These are phyloP conservation scores for Epichloe typhina DNA, from an alignment of 2,329 filamentous ascomycete species.

Conservation along the genomic window DNA sequence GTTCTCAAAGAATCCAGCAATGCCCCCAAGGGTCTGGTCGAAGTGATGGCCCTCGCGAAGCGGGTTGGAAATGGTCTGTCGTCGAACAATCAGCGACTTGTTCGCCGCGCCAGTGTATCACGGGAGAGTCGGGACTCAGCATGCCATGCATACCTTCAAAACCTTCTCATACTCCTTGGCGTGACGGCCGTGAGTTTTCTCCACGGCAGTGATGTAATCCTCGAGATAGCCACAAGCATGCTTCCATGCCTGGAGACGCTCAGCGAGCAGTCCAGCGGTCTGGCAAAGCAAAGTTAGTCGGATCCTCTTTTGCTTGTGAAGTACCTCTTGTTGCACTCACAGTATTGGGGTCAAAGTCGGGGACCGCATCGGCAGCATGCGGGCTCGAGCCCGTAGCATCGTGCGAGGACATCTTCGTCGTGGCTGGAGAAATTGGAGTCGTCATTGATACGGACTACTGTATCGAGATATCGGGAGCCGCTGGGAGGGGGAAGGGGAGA, in stretches of 20 bases:
- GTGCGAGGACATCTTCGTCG: conserved; percentile 29
- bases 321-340: conserved; percentile 25
- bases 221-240: conserved; percentile 85
- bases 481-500: neutral
- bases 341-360: conserved; percentile 43
- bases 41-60: conserved; percentile 88
- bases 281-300: conserved; percentile 19
- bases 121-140: neutral
- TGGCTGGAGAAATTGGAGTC: conserved; percentile 17
- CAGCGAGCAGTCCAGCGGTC: conserved; percentile 69
- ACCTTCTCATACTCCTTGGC: conserved; percentile 94
- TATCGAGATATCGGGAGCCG: neutral
- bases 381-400: conserved; percentile 31
- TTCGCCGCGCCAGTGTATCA: neutral
- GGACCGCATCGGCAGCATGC: conserved; percentile 43
- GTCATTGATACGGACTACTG: conserved; percentile 10
- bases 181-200: conserved; percentile 73
- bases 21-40: conserved; percentile 73
- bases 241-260: conserved; percentile 90
- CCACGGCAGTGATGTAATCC: conserved; percentile 73
- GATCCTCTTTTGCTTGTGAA: neutral
- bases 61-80: conserved; percentile 70
- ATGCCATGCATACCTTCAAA: conserved; percentile 47
- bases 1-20: conserved; percentile 88
- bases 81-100: neutral